Percentiles rank a stretch among this genome's conserved stretches.
Conservation (phyloP, 2,329 filamentous ascomycete species). For the Fusarium irregulare region DNA sequence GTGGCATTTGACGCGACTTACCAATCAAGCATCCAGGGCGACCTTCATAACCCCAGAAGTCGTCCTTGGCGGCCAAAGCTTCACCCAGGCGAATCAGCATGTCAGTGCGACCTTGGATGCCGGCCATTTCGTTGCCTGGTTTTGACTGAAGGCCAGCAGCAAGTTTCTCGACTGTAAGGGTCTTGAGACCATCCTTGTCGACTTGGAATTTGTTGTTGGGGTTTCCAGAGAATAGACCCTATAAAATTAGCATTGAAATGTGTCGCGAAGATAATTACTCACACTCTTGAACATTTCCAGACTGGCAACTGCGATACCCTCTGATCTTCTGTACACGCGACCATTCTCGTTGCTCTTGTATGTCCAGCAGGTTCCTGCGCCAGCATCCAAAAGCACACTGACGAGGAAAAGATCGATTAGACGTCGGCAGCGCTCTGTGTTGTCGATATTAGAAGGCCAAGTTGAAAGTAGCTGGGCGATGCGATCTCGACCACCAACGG, state of each 20-base stretch:
- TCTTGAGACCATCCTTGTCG: conserved; percentile 82
- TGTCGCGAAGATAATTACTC: conserved; percentile 38
- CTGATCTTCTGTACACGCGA: conserved; percentile 83
- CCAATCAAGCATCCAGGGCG: conserved; percentile 95
- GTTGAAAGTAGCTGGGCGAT: conserved; percentile 76
- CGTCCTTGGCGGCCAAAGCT: conserved; percentile 78
- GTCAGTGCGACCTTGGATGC: conserved; percentile 84
- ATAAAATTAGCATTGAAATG: conserved; percentile 28
- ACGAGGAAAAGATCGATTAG: conserved; percentile 82
- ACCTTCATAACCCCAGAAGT: conserved; percentile 85
- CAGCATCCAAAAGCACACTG: conserved; percentile 86
- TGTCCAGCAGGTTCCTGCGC: conserved; percentile 89
- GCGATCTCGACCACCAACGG: conserved; percentile 80
- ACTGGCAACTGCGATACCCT: conserved; percentile 82
- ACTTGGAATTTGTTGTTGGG: conserved; percentile 86
- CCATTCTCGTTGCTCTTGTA: conserved; percentile 94
- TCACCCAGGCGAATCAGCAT: conserved; percentile 80
- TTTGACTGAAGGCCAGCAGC: conserved; percentile 87
- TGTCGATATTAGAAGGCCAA: conserved; percentile 76
- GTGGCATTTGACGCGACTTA: conserved; percentile 55
- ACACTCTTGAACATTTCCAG: conserved; percentile 91
- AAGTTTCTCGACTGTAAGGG: conserved; percentile 78
- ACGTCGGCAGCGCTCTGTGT: conserved; percentile 77
- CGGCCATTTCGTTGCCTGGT: conserved; percentile 82
- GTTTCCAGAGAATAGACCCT: conserved; percentile 88